These are phyloP conservation scores for Penicillium bialowiezense DNA, from an alignment of 495 filamentous ascomycete species.

Conservation along the genomic window DNA sequence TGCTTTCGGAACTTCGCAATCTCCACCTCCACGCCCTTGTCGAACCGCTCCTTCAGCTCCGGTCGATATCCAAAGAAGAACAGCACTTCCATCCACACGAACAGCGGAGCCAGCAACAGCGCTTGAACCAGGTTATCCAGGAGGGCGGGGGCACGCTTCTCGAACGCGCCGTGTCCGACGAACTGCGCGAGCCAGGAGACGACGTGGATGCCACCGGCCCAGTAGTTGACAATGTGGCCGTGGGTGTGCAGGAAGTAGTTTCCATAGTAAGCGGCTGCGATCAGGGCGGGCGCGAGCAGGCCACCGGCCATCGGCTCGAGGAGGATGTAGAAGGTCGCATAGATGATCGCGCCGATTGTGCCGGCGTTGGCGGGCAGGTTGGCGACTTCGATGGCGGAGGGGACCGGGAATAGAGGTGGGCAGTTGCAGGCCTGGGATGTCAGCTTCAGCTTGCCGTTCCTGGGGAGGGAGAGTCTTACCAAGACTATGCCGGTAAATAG, in stretches of 20 bases:
- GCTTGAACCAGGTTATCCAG: slow-evolving; percentile 91
- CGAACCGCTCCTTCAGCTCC: slow-evolving; percentile 75
- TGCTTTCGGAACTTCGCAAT: slow-evolving; percentile 39
- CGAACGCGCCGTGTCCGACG: slow-evolving; percentile 85
- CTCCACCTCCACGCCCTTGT: slow-evolving; percentile 69
- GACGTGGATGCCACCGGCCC: slow-evolving; percentile 63
- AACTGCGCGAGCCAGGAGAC: slow-evolving; percentile 87
- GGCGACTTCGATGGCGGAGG: slow-evolving; percentile 64
- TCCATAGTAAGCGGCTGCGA: slow-evolving; percentile 65
- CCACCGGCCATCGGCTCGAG: slow-evolving; percentile 90
- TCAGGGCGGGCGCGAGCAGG: slow-evolving; percentile 66
- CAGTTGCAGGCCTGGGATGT: slow-evolving; percentile 68
- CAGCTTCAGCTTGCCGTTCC: not conserved
- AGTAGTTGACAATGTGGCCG: slow-evolving; percentile 64
- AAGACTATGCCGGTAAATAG: slow-evolving; percentile 76
- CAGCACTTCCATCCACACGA: slow-evolving; percentile 94
- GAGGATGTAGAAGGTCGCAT: slow-evolving; percentile 79
- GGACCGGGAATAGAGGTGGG: slow-evolving; percentile 67
- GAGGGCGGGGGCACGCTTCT: slow-evolving; percentile 82
- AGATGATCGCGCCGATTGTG: slow-evolving; percentile 68
- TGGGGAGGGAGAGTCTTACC: slow-evolving; percentile 48
- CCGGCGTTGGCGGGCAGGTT: slow-evolving; percentile 80
- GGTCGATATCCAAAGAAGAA: slow-evolving; percentile 90
- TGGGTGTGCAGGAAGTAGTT: slow-evolving; percentile 73
- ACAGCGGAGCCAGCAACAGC: slow-evolving; percentile 91